These are phyloP conservation scores for Intubia oerlemansii DNA, from an alignment of 2,329 filamentous ascomycete genomes.

Conservation along the genomic window DNA sequence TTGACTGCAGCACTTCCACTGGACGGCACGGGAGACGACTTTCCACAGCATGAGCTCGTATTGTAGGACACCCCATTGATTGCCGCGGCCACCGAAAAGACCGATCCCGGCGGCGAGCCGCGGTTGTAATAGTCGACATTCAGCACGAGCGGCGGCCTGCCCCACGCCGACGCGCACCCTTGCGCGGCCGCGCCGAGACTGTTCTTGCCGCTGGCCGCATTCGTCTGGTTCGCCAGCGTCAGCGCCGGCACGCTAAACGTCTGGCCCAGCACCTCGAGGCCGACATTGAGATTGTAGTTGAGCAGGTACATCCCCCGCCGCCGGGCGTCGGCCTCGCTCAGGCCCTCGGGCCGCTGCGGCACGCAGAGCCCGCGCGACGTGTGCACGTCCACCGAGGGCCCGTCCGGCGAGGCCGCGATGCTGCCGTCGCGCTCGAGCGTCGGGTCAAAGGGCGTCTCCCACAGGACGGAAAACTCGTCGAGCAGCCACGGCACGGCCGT, in stretches of 20 bases:
- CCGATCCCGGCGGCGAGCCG: slow-evolving; percentile 43
- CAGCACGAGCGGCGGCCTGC: slow-evolving; percentile 51
- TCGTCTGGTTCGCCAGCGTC: slow-evolving; percentile 48
- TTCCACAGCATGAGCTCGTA: too few relatives aligned
- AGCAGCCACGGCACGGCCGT: slow-evolving; percentile 61
- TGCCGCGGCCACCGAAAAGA: slow-evolving; percentile 51
- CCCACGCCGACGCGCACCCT: slow-evolving; percentile 43
- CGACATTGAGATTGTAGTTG: slow-evolving; percentile 80
- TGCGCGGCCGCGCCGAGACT: slow-evolving; percentile 42
- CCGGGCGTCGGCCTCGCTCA: slow-evolving; percentile 28
- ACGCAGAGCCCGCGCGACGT: slow-evolving; percentile 81
- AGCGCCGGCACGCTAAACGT: slow-evolving; percentile 52
- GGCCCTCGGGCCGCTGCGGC: slow-evolving; percentile 51
- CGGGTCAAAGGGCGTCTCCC: slow-evolving; percentile 78
- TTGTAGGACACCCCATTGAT: slow-evolving; percentile 56
- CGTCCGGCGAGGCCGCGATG: neutral
- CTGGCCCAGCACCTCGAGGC: slow-evolving; percentile 44
- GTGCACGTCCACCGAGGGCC: slow-evolving; percentile 16
- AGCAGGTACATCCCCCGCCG: slow-evolving; percentile 50
- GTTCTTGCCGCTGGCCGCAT: slow-evolving; percentile 40
- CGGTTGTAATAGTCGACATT: slow-evolving; percentile 74
- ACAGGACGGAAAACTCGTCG: slow-evolving; percentile 73
- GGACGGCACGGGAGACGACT: too few relatives aligned
- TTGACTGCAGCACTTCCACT: too few relatives aligned
- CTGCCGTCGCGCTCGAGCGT: neutral